phyloP scores from a whole-genome alignment of 2,329 filamentous ascomycete species.

The Pezicula rhizophila region DNA sequence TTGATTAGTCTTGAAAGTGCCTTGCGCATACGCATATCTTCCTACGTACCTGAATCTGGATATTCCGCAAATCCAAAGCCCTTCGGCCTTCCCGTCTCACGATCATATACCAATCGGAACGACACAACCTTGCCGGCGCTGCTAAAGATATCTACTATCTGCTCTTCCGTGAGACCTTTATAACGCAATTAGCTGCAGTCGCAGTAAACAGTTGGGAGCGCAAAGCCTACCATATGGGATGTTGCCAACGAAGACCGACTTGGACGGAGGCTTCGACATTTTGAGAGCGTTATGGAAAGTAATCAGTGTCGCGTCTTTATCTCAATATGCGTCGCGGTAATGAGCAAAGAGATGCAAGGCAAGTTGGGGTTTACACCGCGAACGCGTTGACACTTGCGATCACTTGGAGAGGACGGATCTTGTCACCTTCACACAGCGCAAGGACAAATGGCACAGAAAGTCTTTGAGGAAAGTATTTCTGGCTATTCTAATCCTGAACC shows the following conservation, averaged over 20 bases:
- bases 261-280: slow-evolving; percentile 69
- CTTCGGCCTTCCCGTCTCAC: slow-evolving; percentile 89
- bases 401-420: slow-evolving; percentile 9
- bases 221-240: slow-evolving; percentile 67
- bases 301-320: neutral
- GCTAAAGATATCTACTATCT: slow-evolving; percentile 90
- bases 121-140: slow-evolving; percentile 84
- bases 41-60: slow-evolving; percentile 67
- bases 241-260: slow-evolving; percentile 80
- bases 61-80: slow-evolving; percentile 97
- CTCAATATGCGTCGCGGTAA: neutral
- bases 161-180: slow-evolving; percentile 89
- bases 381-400: slow-evolving; percentile 12
- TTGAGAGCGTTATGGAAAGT: slow-evolving; percentile 36
- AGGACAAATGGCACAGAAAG: slow-evolving; percentile 27
- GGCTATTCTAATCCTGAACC: slow-evolving; percentile 26
- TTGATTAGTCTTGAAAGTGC: neutral
- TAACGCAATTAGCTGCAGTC: slow-evolving; percentile 8
- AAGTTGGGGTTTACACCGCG: slow-evolving; percentile 13
- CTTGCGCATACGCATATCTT: slow-evolving; percentile 4
- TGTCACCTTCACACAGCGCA: slow-evolving; percentile 17
- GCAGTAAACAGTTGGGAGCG: neutral
- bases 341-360: slow-evolving; percentile 5
- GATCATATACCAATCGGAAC: slow-evolving; percentile 91
- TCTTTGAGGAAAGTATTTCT: slow-evolving; percentile 26